Percentiles rank a stretch among this genome's conserved stretches.
Evolutionary conservation across 495 filamentous ascomycete genomes (phyloP).

Genomic region (Penicillium waksmanii): DNA sequence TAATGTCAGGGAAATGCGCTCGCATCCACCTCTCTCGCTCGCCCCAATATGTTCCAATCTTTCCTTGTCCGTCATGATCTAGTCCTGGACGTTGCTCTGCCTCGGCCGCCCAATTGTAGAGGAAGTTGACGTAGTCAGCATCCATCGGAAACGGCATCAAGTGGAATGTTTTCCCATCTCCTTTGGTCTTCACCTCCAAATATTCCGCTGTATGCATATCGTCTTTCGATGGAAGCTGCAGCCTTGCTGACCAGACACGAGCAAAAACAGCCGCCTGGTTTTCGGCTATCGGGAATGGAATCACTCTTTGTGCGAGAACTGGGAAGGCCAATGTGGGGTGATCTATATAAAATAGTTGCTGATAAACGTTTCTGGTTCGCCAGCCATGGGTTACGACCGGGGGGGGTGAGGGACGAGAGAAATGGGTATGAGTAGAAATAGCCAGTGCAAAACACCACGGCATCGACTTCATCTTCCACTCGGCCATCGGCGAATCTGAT

Average conservation of each 20-base stretch:
- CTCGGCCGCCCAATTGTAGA: constrained; percentile 62
- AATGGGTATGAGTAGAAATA: constrained; percentile 62
- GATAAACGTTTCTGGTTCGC: constrained; percentile 69
- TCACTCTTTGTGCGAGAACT: constrained; percentile 73
- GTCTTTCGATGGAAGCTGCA: constrained; percentile 60
- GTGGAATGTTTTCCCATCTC: constrained; percentile 61
- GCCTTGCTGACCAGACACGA: constrained; percentile 69
- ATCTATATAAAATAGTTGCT: constrained; percentile 75
- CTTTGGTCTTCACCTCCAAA: constrained; percentile 39
- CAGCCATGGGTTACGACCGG: constrained; percentile 67
- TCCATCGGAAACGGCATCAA: constrained; percentile 73
- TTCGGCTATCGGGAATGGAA: constrained; percentile 81
- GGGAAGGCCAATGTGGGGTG: constrained; percentile 81
- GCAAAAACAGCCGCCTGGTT: constrained; percentile 78
- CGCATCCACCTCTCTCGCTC: constrained; percentile 67
- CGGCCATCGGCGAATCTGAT: constrained; percentile 58
- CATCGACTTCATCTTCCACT: constrained; percentile 52
- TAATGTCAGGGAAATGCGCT: constrained; percentile 55
- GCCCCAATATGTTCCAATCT: constrained; percentile 68
- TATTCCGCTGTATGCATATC: constrained; percentile 73
- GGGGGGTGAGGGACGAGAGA: constrained; percentile 58
- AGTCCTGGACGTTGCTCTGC: constrained; percentile 47
- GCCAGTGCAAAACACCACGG: constrained; percentile 63
- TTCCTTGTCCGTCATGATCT: constrained; percentile 56
- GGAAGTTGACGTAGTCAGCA: constrained; percentile 73